Evolutionary conservation across 78 protist species (phyloP).

Genomic region (Speleostelium caveatum): DNA sequence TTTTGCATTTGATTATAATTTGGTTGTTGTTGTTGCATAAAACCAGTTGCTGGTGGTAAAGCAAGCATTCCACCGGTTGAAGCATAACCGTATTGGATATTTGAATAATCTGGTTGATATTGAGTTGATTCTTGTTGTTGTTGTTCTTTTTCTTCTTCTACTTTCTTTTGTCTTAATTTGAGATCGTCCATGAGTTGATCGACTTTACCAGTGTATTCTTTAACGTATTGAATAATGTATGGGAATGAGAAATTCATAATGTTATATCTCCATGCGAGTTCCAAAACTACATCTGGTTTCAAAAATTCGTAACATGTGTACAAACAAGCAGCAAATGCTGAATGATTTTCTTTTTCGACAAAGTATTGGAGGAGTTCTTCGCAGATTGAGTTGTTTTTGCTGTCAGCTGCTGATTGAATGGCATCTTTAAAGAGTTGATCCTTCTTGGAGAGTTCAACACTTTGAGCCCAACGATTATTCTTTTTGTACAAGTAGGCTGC

Average conservation of each 20-base stretch:
- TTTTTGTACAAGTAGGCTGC: slow-evolving; percentile 95
- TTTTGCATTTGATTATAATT: not conserved
- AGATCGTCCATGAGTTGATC: slow-evolving; percentile 49
- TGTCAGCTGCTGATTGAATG: slow-evolving; percentile 96
- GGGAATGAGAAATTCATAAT: slow-evolving; percentile 99
- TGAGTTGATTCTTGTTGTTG: slow-evolving; percentile 46
- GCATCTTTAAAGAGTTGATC: slow-evolving; percentile 98
- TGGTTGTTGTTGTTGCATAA: slow-evolving; percentile 12
- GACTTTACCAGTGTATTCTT: slow-evolving; percentile 54
- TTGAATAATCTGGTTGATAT: slow-evolving; percentile 71
- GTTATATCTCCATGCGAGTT: slow-evolving; percentile 98
- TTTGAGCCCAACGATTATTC: slow-evolving; percentile 86
- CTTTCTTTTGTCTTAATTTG: slow-evolving; percentile 56
- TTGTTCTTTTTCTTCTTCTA: slow-evolving; percentile 72
- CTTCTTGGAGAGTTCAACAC: slow-evolving; percentile 96
- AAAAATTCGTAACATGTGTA: slow-evolving; percentile 97
- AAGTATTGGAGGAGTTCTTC: slow-evolving; percentile 97
- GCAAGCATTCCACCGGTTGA: slow-evolving; percentile 78
- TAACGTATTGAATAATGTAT: slow-evolving; percentile 94
- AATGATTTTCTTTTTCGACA: slow-evolving; percentile 83
- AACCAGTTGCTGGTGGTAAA: slow-evolving; percentile 60
- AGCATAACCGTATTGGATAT: slow-evolving; percentile 63
- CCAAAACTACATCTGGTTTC: slow-evolving; percentile 97
- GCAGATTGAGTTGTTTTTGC: slow-evolving; percentile 87
- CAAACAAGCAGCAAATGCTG: slow-evolving; percentile 97